Base-by-base conservation (phyloP, 2,329 filamentous ascomycete genomes). In the Pyrenochaeta sp. region DNA sequence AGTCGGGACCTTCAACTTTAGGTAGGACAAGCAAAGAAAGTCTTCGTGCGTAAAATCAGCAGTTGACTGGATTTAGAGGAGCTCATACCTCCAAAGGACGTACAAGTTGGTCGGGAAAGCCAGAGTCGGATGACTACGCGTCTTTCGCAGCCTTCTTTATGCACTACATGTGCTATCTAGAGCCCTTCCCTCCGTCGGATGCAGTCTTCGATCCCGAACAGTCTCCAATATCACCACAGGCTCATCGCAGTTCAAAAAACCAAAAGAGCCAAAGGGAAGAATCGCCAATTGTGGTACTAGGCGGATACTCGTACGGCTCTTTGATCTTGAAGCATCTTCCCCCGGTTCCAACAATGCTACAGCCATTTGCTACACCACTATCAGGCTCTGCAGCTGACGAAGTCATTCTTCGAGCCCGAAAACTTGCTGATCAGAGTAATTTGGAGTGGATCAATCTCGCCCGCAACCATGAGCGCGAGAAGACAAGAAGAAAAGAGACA, bases 291-390 rank as follows among this genome's bases (percentile, higher is more conserved):
- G 45, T 86, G 1, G 58, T 96, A 4, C 76, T 94, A 6, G 87
- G 82, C 2, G 92, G 92, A 9, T 96, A 96, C 68, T 96, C 91
- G 0, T 96, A 96, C 68, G 94, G 94, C 29, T 89, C 90, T 4
- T 81, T 96, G 63, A 82, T 97, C 26, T 85, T 90, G 2, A 84
- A 82, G 1, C 84, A 87, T 44, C 79, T 96, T 0, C 89, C 90
- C 0, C 77, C 84, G 0, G 72, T 77, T 0, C 45, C 68, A 0
- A 61, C 60, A 0, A 82, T 95, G 19, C 71, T 90, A 17, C 68
- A 77, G 1, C 71, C 80, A 1, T 90, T 94, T 55, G 63, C 72
- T 6, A 67, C 72, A 0, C 80, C 83, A 0, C 53, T 72, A 3
- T 59, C 67, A n/a, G 83, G 79, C 26, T 84, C 84, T 0, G 71